Evolutionary conservation across 1,139 yeast species (phyloP), one percentile per base, ranked within the genome.

Genomic region (Magnusiomyces magnusii): DNA sequence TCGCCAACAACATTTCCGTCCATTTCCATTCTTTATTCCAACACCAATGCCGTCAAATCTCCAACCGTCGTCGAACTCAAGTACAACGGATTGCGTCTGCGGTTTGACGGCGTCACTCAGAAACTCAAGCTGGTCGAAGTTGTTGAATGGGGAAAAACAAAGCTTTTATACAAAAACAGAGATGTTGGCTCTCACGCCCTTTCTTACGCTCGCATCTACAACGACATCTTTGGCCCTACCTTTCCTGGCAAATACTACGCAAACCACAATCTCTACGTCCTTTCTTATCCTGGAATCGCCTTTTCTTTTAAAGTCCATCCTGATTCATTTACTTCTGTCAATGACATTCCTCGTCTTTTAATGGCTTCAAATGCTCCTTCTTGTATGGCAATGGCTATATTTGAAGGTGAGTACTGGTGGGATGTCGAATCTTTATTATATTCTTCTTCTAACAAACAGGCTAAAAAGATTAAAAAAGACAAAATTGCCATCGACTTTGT

Each of bases 161-260:
- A 62, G 39, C 53, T 66, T 39, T 39, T 55, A n/a, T 69, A 69
- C 59, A 69, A 69, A 56, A 65, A 65, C 31, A 60, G 63, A n/a
- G 71, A 69, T 27, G 57, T 69, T 17, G 69, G 67, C 61, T 56
- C 36, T 31, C 36, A 13, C 36, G 36, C 63, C 1, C 60, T 63
- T 23, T 60, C 66, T 17, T 70, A 69, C 59, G 62, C 66, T 19
- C 66, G 63, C 42, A 64, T 71, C 24, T 71, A 71, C 58, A 62
- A 63, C 58, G 68, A 68, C 59, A 60, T 65, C n/a, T 69, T 71
- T 60, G 74, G 74, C 1, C 74, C 74, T 1, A 69, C 74, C 3
- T 70, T 69, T 55, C 72, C 74, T 2, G 73, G 73, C 2, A 54
- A 51, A 15, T 61, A 59, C 47, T 58, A 63, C 41, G 54, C 56